Conservation (phyloP, 352 stramenopile genomes). For the Phytophthora pini region DNA sequence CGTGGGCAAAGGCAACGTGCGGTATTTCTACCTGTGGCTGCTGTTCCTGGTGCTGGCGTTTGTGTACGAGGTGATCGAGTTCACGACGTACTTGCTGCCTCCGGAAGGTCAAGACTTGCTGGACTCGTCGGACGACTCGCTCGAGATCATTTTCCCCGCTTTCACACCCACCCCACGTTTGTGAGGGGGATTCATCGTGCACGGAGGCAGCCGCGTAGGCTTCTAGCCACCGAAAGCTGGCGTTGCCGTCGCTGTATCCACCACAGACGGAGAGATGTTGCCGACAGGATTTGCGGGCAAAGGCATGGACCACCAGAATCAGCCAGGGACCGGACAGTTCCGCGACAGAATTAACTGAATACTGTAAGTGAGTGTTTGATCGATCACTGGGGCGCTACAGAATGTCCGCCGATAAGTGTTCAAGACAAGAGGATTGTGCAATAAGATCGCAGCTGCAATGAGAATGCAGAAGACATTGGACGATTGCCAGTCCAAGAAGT, state of each 20-base stretch:
- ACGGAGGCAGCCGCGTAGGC: constrained; percentile 11
- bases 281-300: constrained; percentile 24
- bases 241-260: background rate
- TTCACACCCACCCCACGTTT: constrained; percentile 13
- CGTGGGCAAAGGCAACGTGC: constrained; percentile 81
- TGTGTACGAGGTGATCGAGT: constrained; percentile 89
- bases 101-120: constrained; percentile 51
- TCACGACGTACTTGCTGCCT: constrained; percentile 85
- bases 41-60: constrained; percentile 87
- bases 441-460: background rate
- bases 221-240: constrained; percentile 6
- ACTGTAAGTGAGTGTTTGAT: constrained; percentile 7
- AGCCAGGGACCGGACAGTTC: constrained; percentile 14
- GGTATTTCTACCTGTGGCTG: constrained; percentile 87
- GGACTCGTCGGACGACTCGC: constrained; percentile 46
- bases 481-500: background rate
- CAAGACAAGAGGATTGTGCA: background rate
- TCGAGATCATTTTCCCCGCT: constrained; percentile 36
- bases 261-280: constrained; percentile 2
- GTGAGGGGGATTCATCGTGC: constrained; percentile 25
- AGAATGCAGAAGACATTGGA: background rate
- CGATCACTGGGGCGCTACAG: background rate
- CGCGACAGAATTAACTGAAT: constrained; percentile 10
- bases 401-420: background rate
- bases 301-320: constrained; percentile 35